Evolutionary conservation across 2,329 filamentous ascomycete species (phyloP), one percentile per base, ranked within the genome.

Genomic region (Zasmidium cellare): DNA sequence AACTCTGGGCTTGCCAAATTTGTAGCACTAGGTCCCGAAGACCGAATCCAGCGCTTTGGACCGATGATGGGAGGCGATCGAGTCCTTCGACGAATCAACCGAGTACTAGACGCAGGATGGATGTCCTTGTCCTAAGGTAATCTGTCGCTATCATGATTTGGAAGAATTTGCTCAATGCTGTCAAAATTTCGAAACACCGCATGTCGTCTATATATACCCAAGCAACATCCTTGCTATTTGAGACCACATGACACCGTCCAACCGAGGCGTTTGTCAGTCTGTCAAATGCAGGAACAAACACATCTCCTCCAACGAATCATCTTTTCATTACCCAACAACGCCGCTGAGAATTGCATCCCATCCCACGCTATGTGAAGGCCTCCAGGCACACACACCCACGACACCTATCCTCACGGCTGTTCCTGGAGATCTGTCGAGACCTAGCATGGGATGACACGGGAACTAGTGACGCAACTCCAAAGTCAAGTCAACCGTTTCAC

Each of bases 31-130:
- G 62, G 73, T 1, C 63, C 65, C 1, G 73, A 76, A 16, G 77
- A 85, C 64, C 79, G 86, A 59, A 64, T 79, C 5, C 63, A 67
- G 38, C 68, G 68, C 1, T 88, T 89, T 65, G 79, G 76, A 35
- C 66, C 66, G 0, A 11, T 85, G 6, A 71, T 89, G 2, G 48
- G 49, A 24, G 55, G 55, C 9, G 49, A 47, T 19, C 18, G 74
- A 46, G 75, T 88, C 22, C 57, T 90, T 60, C 71, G 72, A 11
- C 76, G 81, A 47, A 80, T 86, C 3, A 81, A 80, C 55, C 68
- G 65, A 38, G 62, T 77, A 5, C 35, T 52, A n/a, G 50, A 52
- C 9, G 35, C n/a, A 9, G 18, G 50, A 19, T 52, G 50, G 50
- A 23, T 45, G 20, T 44, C n/a, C 35, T 41, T 41, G 5, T 41